These are phyloP conservation scores for Pythium folliculosum DNA, from an alignment of 352 stramenopile genomes.

Conservation along the genomic window DNA sequence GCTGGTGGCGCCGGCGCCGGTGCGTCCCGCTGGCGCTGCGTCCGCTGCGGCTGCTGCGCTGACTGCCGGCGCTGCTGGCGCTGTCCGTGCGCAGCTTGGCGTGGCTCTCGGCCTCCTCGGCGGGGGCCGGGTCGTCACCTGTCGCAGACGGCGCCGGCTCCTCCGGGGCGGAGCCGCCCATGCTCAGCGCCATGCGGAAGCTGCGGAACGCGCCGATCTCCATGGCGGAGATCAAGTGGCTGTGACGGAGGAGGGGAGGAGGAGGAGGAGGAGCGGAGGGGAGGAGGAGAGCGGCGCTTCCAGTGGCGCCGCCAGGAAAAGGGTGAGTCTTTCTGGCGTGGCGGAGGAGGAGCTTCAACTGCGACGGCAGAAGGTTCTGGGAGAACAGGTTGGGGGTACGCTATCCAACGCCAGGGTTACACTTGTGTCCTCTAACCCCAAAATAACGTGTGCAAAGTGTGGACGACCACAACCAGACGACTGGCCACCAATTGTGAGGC, in stretches of 20 bases:
- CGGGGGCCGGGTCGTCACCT: conserved; percentile 3
- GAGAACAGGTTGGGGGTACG: conserved; percentile 4
- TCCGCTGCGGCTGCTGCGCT: conserved; percentile 26
- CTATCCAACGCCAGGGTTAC: not conserved
- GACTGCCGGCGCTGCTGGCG: conserved; percentile 32
- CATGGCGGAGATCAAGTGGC: conserved; percentile 15
- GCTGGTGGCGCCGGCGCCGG: conserved; percentile 2
- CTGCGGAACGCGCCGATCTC: conserved; percentile 32
- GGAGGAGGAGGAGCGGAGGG: conserved; percentile 4
- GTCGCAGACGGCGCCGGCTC: not conserved
- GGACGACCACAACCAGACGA: not conserved
- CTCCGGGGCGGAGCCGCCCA: conserved; percentile 12
- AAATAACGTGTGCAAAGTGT: not conserved
- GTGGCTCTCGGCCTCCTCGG: not conserved
- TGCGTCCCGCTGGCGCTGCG: conserved; percentile 3
- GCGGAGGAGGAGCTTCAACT: conserved; percentile 10
- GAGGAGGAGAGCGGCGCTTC: not conserved
- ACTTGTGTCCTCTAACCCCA: not conserved
- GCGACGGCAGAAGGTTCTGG: not conserved
- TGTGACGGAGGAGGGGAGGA: not conserved
- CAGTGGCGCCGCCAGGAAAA: not conserved
- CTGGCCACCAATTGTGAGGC: not conserved
- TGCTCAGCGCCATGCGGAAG: conserved; percentile 34
- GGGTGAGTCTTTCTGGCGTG: not conserved
- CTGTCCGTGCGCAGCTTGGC: conserved; percentile 23